A percentile compares a stretch with the other conserved stretches of the same genome.
Conservation (phyloP, 2,329 filamentous ascomycete species). For the Fusarium sp. region DNA sequence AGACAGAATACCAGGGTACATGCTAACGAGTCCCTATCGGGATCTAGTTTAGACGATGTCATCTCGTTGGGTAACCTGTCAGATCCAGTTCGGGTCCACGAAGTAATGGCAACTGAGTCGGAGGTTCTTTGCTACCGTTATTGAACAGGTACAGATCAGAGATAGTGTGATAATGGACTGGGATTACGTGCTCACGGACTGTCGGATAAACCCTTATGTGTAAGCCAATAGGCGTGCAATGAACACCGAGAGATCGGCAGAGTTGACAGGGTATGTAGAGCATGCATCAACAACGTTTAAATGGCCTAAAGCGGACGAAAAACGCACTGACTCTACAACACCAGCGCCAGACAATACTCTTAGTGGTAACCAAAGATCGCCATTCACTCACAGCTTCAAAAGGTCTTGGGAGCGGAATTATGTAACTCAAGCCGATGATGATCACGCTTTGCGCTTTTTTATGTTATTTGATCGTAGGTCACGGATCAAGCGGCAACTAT, state of each 20-base stretch:
- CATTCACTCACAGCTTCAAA: neutral
- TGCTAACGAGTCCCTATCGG: neutral
- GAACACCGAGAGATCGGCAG: neutral
- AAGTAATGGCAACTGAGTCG: neutral
- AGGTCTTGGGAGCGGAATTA: neutral
- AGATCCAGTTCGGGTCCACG: neutral
- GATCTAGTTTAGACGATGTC: neutral
- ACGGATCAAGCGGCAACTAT: neutral
- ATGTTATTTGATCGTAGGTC: no score
- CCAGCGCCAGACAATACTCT: neutral
- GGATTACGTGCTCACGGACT: neutral
- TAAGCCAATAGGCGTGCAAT: neutral
- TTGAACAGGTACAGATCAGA: neutral
- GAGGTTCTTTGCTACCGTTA: neutral
- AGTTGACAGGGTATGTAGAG: neutral
- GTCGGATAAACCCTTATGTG: neutral
- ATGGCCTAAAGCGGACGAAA: neutral
- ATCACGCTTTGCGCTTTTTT: neutral
- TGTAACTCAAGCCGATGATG: neutral
- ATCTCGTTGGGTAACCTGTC: neutral
- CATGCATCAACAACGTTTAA: neutral
- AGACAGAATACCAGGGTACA: neutral
- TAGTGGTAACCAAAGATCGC: neutral
- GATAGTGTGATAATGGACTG: neutral
- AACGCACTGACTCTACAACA: fast-evolving